A percentile compares a stretch with the other conserved stretches of the same genome.
phyloP scores from a whole-genome alignment of 1,284 basidiomycete genomes.

The Marasmius fiardii region DNA sequence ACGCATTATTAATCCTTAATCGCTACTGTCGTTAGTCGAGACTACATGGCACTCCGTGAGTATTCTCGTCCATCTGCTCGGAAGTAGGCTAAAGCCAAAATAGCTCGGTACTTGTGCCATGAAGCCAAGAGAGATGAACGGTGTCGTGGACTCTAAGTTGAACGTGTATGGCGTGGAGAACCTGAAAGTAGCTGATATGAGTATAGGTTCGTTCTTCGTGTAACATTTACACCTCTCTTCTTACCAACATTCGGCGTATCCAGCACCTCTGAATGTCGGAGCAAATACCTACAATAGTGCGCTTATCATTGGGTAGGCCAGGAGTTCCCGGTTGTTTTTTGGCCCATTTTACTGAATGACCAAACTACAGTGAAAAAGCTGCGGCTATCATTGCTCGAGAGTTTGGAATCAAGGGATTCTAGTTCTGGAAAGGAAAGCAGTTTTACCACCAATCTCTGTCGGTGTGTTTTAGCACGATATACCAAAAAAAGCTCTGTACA shows the following conservation, averaged over 20 bases:
- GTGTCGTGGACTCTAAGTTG: constrained; percentile 59
- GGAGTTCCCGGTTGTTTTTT: background rate
- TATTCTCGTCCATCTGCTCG: background rate
- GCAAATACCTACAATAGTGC: constrained; percentile 16
- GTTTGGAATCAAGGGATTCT: constrained; percentile 12
- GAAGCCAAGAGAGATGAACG: constrained; percentile 54
- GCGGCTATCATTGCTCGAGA: constrained; percentile 17
- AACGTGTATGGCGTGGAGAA: constrained; percentile 61
- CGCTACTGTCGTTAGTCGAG: constrained; percentile 26
- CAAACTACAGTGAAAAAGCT: constrained; percentile 14
- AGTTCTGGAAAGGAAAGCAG: background rate
- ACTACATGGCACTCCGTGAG: constrained; percentile 58
- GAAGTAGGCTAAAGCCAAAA: background rate
- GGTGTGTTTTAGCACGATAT: too few relatives aligned
- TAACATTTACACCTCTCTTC: background rate
- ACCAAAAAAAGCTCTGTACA: too few relatives aligned
- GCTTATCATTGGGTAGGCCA: constrained; percentile 9
- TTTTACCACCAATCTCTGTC: too few relatives aligned
- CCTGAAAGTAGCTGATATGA: constrained; percentile 53
- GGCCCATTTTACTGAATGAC: background rate
- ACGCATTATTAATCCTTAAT: background rate
- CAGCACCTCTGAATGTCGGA: constrained; percentile 25
- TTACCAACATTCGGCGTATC: background rate
- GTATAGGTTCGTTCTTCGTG: background rate
- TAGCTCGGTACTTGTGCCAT: constrained; percentile 67